Base-by-base conservation (phyloP, 805 yeast species). In the Suhomyces kilbournensis region DNA sequence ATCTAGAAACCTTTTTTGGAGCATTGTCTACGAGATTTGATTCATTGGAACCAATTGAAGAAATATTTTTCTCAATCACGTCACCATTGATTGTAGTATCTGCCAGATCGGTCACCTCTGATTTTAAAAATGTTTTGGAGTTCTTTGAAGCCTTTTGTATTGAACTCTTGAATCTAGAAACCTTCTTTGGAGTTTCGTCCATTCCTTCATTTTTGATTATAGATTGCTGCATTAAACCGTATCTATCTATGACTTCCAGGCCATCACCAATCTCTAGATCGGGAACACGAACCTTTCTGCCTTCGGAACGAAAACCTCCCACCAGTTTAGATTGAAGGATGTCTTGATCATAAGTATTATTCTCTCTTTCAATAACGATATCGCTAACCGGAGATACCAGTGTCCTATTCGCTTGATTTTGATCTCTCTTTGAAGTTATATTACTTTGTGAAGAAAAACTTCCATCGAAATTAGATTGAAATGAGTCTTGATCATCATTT, bases 151-250 rank as follows among this genome's bases (percentile, higher is more conserved):
- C 15, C 10, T 22, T 17, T 20, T 26, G 19, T 19, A 19, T 45
- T 14, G 45, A 23, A 38, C 20, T 48, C 35, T 48, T 51, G 35
- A 50, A 53, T 10, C 42, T 44, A 7, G 56, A 53, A 8, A 46
- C 26, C 15, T 53, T 53, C 7, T 32, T 47, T 1, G 44, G 45
- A 15, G 19, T 20, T 4, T 32, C n/a, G 10, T 17, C 28, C 10
- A 39, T 48, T 34, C 53, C 59, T 42, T 59, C 64, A 25, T 44
- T 44, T 17, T 59, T 56, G 10, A 45, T 22, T 4, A 61, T 58
- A 14, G 60, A 58, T 22, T 57, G 51, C 9, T 42, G 52, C n/a
- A 61, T 45, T 3, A 55, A 45, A 9, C 43, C 15, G 10, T 46
- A 49, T 30, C 65, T 46, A 35, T 60, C 56, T 4, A 60, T 38